Evolutionary conservation across 2,329 filamentous ascomycete species (phyloP), one percentile per base, ranked within the genome.

Genomic region (Verticillium nubilum): DNA sequence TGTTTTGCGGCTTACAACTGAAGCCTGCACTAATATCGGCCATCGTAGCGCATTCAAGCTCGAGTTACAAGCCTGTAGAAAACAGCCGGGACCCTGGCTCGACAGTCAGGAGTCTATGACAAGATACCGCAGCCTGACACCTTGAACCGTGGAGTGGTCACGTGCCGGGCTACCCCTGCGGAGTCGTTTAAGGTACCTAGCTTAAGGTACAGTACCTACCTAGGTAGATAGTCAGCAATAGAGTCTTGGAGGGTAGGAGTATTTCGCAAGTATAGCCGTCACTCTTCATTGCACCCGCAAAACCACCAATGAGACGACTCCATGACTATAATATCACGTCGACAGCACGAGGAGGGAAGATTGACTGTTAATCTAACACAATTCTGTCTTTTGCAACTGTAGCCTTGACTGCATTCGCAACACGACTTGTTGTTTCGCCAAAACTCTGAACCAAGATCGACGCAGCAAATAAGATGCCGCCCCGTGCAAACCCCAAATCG

Each of bases 401-500:
- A n/a, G n/a, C n/a, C n/a, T n/a, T n/a, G n/a, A n/a, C n/a, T n/a
- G n/a, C n/a, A n/a, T n/a, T n/a, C n/a, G n/a, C n/a, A n/a, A n/a
- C n/a, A n/a, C n/a, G n/a, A n/a, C n/a, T n/a, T n/a, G n/a, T n/a
- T n/a, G n/a, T n/a, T n/a, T n/a, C n/a, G n/a, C n/a, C n/a, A n/a
- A n/a, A n/a, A n/a, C n/a, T n/a, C n/a, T n/a, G n/a, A n/a, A n/a
- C n/a, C n/a, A n/a, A n/a, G n/a, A n/a, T n/a, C n/a, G n/a, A n/a
- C 4, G 13, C 29, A 31, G 29, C 13, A 31, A 10, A 2, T 59
- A 65, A 35, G 27, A 78, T 76, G 74, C 69, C 76, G 59, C 67
- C 67, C 54, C 69, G 63, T 59, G 74, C 78, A 9, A 59, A 61
- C 3, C 67, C 68, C 55, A 70, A 63, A 61, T 73, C 78, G 9